Evolutionary conservation across 179 eudicot species (phyloP).

Genomic region (Patellifolia procumbens): DNA sequence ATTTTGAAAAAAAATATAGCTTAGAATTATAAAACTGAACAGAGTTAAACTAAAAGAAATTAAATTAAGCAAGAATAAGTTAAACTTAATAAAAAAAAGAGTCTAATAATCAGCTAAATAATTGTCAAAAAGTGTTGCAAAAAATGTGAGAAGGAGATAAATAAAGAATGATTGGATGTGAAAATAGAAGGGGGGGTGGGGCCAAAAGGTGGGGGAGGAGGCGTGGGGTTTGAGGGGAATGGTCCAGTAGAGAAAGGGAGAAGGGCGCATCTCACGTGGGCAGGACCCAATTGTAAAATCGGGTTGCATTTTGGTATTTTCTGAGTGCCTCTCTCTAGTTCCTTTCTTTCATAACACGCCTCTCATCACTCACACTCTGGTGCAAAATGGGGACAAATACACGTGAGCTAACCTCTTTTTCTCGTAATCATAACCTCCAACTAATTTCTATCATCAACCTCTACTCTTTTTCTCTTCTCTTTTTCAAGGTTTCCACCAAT

Average conservation of each 20-base stretch:
- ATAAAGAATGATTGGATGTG: neutral
- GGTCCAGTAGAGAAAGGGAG: neutral
- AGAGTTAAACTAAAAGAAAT: no score
- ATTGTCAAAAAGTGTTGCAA: neutral
- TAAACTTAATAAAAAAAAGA: no score
- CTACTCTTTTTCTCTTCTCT: neutral
- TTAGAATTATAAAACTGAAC: no score
- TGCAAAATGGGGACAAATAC: conserved; percentile 31
- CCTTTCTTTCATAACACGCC: conserved; percentile 22
- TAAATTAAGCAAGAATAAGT: no score
- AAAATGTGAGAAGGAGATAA: neutral
- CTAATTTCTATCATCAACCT: conserved; percentile 33
- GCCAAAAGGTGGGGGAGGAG: neutral
- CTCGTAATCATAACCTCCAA: conserved; percentile 41
- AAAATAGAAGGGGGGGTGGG: neutral
- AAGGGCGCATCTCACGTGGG: conserved; percentile 18
- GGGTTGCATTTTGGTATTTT: neutral
- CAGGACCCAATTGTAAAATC: neutral
- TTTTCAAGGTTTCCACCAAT: neutral
- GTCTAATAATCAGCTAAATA: no score
- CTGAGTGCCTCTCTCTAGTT: neutral
- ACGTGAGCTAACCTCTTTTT: conserved; percentile 44
- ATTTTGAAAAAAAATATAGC: no score
- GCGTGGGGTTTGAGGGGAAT: conserved; percentile 8
- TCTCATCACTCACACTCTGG: neutral